Percentiles rank a stretch among this genome's conserved stretches.
Conservation (phyloP, 2,329 filamentous ascomycete species). For the Penicillium sp. region DNA sequence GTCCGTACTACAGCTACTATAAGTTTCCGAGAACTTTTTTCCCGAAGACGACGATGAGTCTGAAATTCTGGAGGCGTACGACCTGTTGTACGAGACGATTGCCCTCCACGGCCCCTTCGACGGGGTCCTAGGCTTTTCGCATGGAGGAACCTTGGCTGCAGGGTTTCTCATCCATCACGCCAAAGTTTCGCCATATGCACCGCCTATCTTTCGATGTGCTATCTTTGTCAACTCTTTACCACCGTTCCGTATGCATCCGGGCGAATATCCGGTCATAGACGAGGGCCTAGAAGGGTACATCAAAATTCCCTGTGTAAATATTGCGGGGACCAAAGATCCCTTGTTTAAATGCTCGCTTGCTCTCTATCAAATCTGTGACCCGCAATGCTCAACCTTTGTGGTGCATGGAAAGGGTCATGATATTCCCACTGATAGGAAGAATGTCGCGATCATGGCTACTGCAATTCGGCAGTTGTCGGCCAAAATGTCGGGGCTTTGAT, state of each 20-base stretch:
- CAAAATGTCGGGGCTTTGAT: slow-evolving; percentile 14
- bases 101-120: slow-evolving; percentile 23
- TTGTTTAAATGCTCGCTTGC: slow-evolving; percentile 24
- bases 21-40: slow-evolving; percentile 25
- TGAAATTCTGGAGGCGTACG: slow-evolving; percentile 24
- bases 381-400: slow-evolving; percentile 17
- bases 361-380: slow-evolving; percentile 23
- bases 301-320: slow-evolving; percentile 24
- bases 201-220: slow-evolving; percentile 29
- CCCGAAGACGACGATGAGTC: slow-evolving; percentile 19
- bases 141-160: slow-evolving; percentile 32
- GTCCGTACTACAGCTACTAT: slow-evolving; percentile 33
- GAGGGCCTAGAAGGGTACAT: slow-evolving; percentile 24
- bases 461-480: slow-evolving; percentile 21
- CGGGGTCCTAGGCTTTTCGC: slow-evolving; percentile 34
- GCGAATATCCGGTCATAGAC: slow-evolving; percentile 19
- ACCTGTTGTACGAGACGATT: slow-evolving; percentile 26
- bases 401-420: slow-evolving; percentile 28
- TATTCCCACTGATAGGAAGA: slow-evolving; percentile 24
- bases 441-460: slow-evolving; percentile 21
- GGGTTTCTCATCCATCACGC: slow-evolving; percentile 29
- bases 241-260: slow-evolving; percentile 29
- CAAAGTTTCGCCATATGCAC: slow-evolving; percentile 18
- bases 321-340: slow-evolving; percentile 24
- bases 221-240: slow-evolving; percentile 32